Percentiles rank a stretch among this genome's conserved stretches.
phyloP scores from a whole-genome alignment of 148 eudicot species.

The Amaranthus cruentus region DNA sequence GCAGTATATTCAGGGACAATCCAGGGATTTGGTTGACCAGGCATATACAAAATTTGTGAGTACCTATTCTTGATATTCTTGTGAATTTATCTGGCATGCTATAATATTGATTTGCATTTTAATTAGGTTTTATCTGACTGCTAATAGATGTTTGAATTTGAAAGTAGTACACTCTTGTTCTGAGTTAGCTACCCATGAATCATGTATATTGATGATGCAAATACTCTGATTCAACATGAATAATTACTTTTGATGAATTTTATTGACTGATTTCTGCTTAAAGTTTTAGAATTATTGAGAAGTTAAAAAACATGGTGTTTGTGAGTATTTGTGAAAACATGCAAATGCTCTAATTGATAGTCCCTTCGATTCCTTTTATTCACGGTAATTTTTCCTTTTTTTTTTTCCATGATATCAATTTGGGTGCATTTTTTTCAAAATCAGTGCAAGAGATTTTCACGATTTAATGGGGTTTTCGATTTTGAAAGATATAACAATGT shows the following conservation, averaged over 20 bases:
- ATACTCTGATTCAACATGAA: neutral
- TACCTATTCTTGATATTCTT: slow-evolving; percentile 15
- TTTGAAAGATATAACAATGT: neutral
- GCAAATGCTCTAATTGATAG: too few species aligned
- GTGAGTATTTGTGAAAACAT: too few species aligned
- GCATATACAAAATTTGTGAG: slow-evolving; percentile 91
- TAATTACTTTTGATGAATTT: neutral
- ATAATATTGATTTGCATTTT: neutral
- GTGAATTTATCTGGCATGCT: neutral
- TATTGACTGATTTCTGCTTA: neutral
- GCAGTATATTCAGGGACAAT: slow-evolving; percentile 95
- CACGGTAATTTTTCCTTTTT: too few species aligned
- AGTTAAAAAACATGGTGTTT: neutral
- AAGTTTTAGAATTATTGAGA: neutral
- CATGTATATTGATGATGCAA: neutral
- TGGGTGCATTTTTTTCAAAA: neutral
- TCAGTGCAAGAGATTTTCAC: neutral
- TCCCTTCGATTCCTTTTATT: too few species aligned
- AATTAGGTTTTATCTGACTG: neutral
- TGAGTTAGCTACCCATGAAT: neutral
- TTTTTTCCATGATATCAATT: neutral
- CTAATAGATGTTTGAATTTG: neutral
- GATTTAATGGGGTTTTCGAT: neutral
- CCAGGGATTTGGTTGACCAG: slow-evolving; percentile 97
- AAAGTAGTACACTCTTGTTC: neutral